Percentiles rank a stretch among this genome's conserved stretches.
These are phyloP conservation scores for Fusarium decemcellulare DNA, from an alignment of 2,329 filamentous ascomycete genomes.

Conservation along the genomic window DNA sequence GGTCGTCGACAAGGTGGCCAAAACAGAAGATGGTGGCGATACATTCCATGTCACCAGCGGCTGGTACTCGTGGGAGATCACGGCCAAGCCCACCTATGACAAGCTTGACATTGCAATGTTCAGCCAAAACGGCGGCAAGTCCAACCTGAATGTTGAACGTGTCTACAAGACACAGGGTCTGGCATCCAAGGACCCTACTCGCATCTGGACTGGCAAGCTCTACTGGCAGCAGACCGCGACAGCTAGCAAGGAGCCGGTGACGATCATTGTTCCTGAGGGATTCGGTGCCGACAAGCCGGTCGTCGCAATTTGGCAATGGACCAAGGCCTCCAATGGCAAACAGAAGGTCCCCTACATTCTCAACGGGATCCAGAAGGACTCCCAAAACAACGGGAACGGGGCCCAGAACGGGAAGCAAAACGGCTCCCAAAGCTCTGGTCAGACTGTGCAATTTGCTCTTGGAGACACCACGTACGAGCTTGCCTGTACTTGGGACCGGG, in stretches of 20 bases:
- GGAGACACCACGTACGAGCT: no score
- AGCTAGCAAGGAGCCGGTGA: background rate
- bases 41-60: background rate
- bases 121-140: background rate
- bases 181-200: background rate
- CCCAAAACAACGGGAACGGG: no score
- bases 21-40: background rate
- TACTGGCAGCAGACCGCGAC: background rate
- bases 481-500: no score
- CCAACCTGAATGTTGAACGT: background rate
- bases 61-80: background rate
- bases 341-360: no score
- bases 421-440: no score
- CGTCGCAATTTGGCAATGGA: background rate
- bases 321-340: background rate
- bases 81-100: background rate
- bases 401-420: no score
- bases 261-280: background rate
- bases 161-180: background rate
- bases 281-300: background rate
- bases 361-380: no score
- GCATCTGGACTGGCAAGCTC: background rate
- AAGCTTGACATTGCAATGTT: background rate
- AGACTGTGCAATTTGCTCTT: no score
- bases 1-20: background rate